phyloP scores from a whole-genome alignment of 2,329 filamentous ascomycete genomes.

The Xylariaceae sp. region DNA sequence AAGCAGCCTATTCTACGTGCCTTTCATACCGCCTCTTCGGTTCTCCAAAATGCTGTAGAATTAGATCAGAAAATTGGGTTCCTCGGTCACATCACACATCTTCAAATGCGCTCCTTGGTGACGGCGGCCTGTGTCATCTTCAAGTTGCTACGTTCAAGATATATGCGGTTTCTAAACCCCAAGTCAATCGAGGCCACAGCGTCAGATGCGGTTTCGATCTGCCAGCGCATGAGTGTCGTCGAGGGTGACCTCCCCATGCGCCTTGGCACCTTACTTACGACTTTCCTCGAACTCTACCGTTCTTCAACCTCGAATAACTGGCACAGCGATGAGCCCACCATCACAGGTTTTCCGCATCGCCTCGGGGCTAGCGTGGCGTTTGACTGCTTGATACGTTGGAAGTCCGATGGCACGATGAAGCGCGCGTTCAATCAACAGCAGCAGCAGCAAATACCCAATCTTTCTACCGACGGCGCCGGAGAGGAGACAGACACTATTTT shows the following conservation, averaged over 20 bases:
- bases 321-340: slow-evolving; percentile 50
- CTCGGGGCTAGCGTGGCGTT: slow-evolving; percentile 57
- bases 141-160: slow-evolving; percentile 54
- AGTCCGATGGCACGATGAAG: slow-evolving; percentile 33
- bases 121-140: slow-evolving; percentile 55
- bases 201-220: slow-evolving; percentile 45
- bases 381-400: slow-evolving; percentile 58
- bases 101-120: slow-evolving; percentile 55
- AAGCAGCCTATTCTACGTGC: slow-evolving; percentile 54
- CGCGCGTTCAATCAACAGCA: slow-evolving; percentile 8
- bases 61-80: slow-evolving; percentile 49
- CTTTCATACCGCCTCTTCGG: slow-evolving; percentile 55
- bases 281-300: slow-evolving; percentile 52
- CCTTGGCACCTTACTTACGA: slow-evolving; percentile 54
- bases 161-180: slow-evolving; percentile 41
- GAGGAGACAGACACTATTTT: slow-evolving; percentile 26
- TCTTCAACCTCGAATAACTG: slow-evolving; percentile 39
- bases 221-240: slow-evolving; percentile 53
- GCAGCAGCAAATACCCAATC: slow-evolving; percentile 22
- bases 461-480: not conserved
- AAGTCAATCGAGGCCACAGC: slow-evolving; percentile 19
- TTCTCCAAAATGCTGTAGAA: slow-evolving; percentile 51
- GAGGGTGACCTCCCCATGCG: slow-evolving; percentile 58
- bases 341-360: slow-evolving; percentile 52
- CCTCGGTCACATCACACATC: slow-evolving; percentile 57